Conservation (phyloP, 352 stramenopile species). For the Phytopythium helicoides region DNA sequence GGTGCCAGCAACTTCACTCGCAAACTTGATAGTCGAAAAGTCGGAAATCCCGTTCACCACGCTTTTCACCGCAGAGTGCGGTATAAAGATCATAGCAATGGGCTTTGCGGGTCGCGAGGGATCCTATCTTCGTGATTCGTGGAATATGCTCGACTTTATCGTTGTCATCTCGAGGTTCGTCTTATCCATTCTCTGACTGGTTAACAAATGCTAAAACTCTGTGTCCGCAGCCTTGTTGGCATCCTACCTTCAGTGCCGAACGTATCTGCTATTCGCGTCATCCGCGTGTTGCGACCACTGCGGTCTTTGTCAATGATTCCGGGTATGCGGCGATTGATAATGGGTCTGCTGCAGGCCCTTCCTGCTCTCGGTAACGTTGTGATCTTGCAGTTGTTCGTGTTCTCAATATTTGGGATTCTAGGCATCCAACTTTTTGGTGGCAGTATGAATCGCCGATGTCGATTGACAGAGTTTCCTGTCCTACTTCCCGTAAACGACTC, state of each 20-base stretch:
- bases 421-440: constrained; percentile 88
- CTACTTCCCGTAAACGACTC: constrained; percentile 36
- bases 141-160: constrained; percentile 93
- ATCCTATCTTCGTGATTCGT: constrained; percentile 81
- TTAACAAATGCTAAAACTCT: neutral
- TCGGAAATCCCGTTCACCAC: constrained; percentile 84
- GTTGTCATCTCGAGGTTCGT: constrained; percentile 84
- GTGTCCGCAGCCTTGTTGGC: constrained; percentile 37
- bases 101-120: constrained; percentile 60
- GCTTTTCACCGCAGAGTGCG: constrained; percentile 85
- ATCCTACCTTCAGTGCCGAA: constrained; percentile 68
- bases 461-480: constrained; percentile 73
- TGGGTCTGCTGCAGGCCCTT: constrained; percentile 80
- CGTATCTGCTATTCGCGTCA: constrained; percentile 79
- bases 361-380: constrained; percentile 88
- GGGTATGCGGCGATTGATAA: constrained; percentile 77
- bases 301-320: constrained; percentile 88
- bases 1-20: constrained; percentile 34
- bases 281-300: constrained; percentile 86
- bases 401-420: constrained; percentile 91
- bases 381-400: constrained; percentile 89
- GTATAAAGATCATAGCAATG: constrained; percentile 91
- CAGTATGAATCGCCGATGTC: constrained; percentile 78
- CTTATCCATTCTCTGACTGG: too few species aligned
- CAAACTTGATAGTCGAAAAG: constrained; percentile 62